These are phyloP conservation scores for Amniculicola lignicola DNA, from an alignment of 495 filamentous ascomycete genomes.

Conservation along the genomic window DNA sequence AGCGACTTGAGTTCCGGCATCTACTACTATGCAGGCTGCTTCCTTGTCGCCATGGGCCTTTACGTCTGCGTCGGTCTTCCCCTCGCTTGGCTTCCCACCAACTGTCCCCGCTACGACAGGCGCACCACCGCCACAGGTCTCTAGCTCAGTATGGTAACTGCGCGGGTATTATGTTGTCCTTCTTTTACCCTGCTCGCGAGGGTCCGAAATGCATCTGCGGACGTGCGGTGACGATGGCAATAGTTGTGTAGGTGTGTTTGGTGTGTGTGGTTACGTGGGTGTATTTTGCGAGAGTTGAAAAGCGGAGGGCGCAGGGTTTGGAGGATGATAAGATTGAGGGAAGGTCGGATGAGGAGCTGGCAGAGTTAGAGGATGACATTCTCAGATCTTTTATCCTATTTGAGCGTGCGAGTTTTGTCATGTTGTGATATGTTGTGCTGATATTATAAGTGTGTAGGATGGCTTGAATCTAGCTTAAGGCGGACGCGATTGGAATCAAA, in stretches of 20 bases:
- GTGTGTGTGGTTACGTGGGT: constrained; percentile 55
- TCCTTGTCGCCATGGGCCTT: constrained; percentile 66
- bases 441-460: no score
- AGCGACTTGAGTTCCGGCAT: constrained; percentile 57
- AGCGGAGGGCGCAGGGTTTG: constrained; percentile 50
- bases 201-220: constrained; percentile 51
- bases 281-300: constrained; percentile 55
- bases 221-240: constrained; percentile 54
- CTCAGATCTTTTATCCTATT: constrained; percentile 57
- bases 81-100: constrained; percentile 62
- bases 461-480: no score
- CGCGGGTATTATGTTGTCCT: constrained; percentile 66
- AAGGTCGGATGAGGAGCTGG: constrained; percentile 63
- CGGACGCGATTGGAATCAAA: no score
- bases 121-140: constrained; percentile 66
- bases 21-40: constrained; percentile 67
- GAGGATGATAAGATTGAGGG: constrained; percentile 54
- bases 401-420: no score
- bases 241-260: constrained; percentile 49
- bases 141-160: constrained; percentile 68
- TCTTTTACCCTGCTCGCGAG: constrained; percentile 47
- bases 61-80: constrained; percentile 69
- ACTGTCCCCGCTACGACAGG: constrained; percentile 66
- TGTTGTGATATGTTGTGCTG: no score
- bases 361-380: constrained; percentile 66